Base-by-base conservation (phyloP, 805 yeast species). In the Saturnispora dispora region DNA sequence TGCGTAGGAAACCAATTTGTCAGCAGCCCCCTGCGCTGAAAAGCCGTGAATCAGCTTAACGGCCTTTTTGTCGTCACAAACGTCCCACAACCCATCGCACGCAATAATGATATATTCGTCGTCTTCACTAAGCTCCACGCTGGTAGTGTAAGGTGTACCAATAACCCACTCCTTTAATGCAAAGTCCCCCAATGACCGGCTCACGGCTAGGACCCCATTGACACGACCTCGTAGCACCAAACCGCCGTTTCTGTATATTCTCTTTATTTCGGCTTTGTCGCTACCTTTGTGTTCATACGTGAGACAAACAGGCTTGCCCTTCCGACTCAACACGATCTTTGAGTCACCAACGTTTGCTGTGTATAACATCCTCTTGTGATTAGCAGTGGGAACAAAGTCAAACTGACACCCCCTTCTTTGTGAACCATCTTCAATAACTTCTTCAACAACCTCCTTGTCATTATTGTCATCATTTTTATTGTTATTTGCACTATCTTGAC, bases 81-180 rank as follows among this genome's bases (percentile, higher is more conserved):
- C 97, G 65, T 91, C 99, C 98, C 98, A 91, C 10, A 91, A 70
- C 0, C 99, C 99, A 67, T 91, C 99, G 66, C 98, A 93, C 0
- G 97, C 98, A 53, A 91, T 70, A 47, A 91, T 89, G 61, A 91
- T 66, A 62, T 87, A 88, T 58, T 85, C 85, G 64, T 90, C 96
- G 10, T 70, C 72, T 1, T 66, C 67, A 23, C 74, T 74, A 30
- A 93, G 72, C 60, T 82, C 88, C 1, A 95, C 88, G 45, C 88
- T 80, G 0, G 98, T 88, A 0, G 99, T 91, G 63, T 84, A 91
- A 1, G 99, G 99, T 50, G 82, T 80, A 0, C 96, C 96, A 32
- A 88, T 80, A 18, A 91, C 96, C 52, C 87, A 71, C 48, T 83
- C 85, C 64, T 91, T 95, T 80, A 91, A 84, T 65, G 88, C 90